phyloP scores from a whole-genome alignment of 2,329 filamentous ascomycete species.

The Simplicillium sp. region DNA sequence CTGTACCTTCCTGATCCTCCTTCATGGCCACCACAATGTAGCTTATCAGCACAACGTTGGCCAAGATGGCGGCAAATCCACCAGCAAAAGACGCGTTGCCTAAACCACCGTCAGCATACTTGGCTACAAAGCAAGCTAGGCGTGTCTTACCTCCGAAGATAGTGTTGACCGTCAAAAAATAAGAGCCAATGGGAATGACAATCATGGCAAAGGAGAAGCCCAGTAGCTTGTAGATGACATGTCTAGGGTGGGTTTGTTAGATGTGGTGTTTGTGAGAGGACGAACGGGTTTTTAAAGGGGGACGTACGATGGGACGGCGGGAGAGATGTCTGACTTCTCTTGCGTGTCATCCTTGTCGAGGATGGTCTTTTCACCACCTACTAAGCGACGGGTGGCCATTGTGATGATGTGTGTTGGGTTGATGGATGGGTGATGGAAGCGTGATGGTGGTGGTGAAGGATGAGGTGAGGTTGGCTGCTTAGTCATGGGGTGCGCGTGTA shows the following conservation, averaged over 20 bases:
- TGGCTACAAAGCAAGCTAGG: not conserved
- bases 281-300: constrained; percentile 1
- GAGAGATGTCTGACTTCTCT: constrained; percentile 63
- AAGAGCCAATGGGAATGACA: constrained; percentile 74
- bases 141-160: constrained; percentile 59
- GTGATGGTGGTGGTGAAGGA: too few relatives aligned
- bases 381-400: constrained; percentile 64
- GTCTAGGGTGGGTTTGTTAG: constrained; percentile 30
- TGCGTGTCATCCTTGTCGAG: constrained; percentile 49
- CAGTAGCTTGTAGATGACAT: constrained; percentile 84
- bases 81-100: constrained; percentile 86
- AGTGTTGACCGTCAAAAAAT: constrained; percentile 70
- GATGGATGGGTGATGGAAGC: not conserved
- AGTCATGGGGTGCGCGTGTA: too few relatives aligned
- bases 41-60: constrained; percentile 82
- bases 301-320: constrained; percentile 67
- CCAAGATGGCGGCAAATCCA: constrained; percentile 74
- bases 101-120: constrained; percentile 22
- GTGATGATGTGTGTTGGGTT: constrained; percentile 13
- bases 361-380: constrained; percentile 55
- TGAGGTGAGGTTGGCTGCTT: too few relatives aligned
- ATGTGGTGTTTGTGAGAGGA: too few relatives aligned
- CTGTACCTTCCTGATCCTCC: constrained; percentile 58
- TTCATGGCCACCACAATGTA: constrained; percentile 88
- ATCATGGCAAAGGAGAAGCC: constrained; percentile 91